Evolutionary conservation across 1,284 basidiomycete genomes (phyloP).

Genomic region (Prillingera fragicola): DNA sequence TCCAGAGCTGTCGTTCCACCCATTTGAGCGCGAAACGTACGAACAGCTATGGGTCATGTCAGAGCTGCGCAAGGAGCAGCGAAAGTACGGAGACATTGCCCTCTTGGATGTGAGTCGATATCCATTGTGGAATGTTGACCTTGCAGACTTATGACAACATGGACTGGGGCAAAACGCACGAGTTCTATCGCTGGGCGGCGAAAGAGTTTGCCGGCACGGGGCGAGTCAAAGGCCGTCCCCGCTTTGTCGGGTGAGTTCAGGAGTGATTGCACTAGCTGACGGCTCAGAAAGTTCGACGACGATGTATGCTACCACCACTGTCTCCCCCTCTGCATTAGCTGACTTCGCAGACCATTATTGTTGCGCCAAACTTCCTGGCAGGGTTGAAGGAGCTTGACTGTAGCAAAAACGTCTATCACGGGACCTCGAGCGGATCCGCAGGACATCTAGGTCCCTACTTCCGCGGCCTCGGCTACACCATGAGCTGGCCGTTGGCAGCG

Average conservation of each 20-base stretch:
- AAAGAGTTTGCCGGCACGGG: constrained; percentile 36
- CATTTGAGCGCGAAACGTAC: no score
- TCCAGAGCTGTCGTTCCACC: no score
- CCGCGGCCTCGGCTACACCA: constrained; percentile 46
- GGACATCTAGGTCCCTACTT: constrained; percentile 46
- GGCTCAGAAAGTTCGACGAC: constrained; percentile 48
- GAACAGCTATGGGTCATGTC: constrained; percentile 17
- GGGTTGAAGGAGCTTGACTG: constrained; percentile 45
- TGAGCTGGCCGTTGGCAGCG: constrained; percentile 46
- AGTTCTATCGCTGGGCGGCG: constrained; percentile 46
- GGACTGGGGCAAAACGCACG: constrained; percentile 47
- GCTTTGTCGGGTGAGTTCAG: no score
- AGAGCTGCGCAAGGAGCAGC: constrained; percentile 29
- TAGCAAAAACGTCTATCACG: constrained; percentile 46
- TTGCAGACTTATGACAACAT: constrained; percentile 45
- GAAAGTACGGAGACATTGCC: constrained; percentile 41
- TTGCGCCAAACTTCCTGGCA: constrained; percentile 46
- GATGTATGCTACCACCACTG: constrained; percentile 31
- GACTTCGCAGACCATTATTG: constrained; percentile 40
- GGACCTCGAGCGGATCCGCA: constrained; percentile 42
- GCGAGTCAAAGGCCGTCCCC: constrained; percentile 40
- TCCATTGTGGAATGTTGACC: neutral
- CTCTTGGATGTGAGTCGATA: constrained; percentile 36
- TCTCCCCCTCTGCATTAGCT: neutral
- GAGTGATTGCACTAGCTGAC: no score